Conservation (phyloP, 176 grass and related monocot genomes). For the Musa itinerans region DNA sequence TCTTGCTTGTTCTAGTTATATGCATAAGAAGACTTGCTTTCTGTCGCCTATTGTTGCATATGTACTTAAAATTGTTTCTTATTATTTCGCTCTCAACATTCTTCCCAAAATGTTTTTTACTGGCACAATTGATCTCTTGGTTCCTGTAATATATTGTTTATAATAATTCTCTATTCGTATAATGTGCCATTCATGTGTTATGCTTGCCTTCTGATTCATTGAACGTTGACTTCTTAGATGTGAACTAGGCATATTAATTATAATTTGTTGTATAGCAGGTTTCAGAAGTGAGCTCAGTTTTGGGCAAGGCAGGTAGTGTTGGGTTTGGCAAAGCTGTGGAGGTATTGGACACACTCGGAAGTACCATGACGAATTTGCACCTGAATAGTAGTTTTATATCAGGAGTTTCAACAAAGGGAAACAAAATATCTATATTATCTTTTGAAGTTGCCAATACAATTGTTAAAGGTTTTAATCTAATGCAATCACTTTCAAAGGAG, state of each 20-base stretch:
- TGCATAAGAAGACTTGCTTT: not conserved
- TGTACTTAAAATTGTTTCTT: not conserved
- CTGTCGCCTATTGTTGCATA: not conserved
- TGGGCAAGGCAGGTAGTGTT: conserved; percentile 70
- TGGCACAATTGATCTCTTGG: not conserved
- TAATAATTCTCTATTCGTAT: not conserved
- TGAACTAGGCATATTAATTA: not conserved
- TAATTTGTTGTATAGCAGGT: conserved; percentile 40
- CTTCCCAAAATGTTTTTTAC: not conserved
- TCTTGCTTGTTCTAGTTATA: not conserved
- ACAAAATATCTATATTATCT: conserved; percentile 16
- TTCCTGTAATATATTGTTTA: not conserved
- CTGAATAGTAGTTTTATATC: conserved; percentile 3
- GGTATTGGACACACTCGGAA: conserved; percentile 92
- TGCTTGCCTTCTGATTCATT: not conserved
- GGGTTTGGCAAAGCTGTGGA: conserved; percentile 83
- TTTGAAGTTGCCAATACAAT: conserved; percentile 23
- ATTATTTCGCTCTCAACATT: not conserved
- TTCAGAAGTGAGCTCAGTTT: conserved; percentile 70
- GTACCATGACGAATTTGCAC: conserved; percentile 68
- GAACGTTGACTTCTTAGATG: not conserved
- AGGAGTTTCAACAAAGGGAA: conserved; percentile 7
- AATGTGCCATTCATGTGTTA: not conserved
- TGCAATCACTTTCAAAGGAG: conserved; percentile 53
- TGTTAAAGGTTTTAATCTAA: conserved; percentile 46